Base-by-base conservation (phyloP, 2,329 filamentous ascomycete genomes). In the Fusarium cicatricum region DNA sequence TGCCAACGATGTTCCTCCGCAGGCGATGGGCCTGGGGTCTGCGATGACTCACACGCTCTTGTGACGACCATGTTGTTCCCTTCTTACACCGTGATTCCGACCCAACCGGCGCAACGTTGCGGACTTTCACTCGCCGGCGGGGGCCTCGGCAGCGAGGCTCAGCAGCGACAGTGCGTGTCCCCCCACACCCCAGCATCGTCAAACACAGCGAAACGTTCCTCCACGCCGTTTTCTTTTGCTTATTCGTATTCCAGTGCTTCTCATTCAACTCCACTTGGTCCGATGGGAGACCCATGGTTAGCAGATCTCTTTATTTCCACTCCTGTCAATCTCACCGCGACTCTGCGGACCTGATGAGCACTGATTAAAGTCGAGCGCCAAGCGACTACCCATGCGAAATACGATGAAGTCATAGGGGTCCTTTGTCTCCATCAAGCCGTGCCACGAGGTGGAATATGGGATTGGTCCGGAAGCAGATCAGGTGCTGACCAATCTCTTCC, bases 371-470 rank as follows among this genome's bases (percentile, higher is more conserved):
- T 49, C 59, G 37, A 49, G 55, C 39, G 29, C 28, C 51, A 52
- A 58, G 49, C 41, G 38, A 49, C 37, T n/a, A n/a, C n/a, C n/a
- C 41, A n/a, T 41, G 41, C 26, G 38, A 55, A 60, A 43, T 58
- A 46, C 36, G 37, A 70, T 70, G 68, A 70, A 66, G 66, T 70
- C 68, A 70, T 70, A 70, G 54, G 68, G 68, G 65, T 70, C 68
- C 52, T 67, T 28, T 21, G 38, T 54, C 55, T 44, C 52, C 55
- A 60, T 66, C 29, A 19, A 34, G 41, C 48, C 44, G 47, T 52
- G 34, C 42, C 33, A 43, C 38, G 31, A 46, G 26, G 29, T 29
- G 36, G 28, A 43, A 19, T 46, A 38, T 49, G 40, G 28, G 43
- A 28, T 52, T 39, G 34, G 34, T 33, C 43, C 55, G 16, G 16